Conservation (phyloP, 495 filamentous ascomycete species). For the Thozetella sp. region DNA sequence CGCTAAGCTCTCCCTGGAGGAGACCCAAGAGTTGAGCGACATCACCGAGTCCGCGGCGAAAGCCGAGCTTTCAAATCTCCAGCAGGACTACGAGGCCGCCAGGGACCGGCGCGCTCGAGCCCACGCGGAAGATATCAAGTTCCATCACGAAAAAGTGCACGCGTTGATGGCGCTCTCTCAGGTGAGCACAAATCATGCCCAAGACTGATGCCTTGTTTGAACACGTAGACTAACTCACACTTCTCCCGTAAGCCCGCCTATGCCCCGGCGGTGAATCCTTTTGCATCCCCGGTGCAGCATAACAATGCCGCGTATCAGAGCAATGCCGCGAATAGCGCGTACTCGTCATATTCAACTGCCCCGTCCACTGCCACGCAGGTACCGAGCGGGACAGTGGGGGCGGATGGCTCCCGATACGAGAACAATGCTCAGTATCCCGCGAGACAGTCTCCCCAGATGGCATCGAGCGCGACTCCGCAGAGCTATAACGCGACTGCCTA, state of each 20-base stretch:
- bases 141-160: background rate
- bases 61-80: background rate
- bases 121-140: background rate
- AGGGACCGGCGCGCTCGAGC: background rate
- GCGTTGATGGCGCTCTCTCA: background rate
- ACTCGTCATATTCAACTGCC: background rate
- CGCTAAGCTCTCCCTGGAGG: background rate
- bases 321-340: background rate
- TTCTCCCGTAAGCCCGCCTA: no score
- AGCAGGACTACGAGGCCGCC: background rate
- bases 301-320: constrained; percentile 1
- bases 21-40: background rate
- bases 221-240: no score
- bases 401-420: background rate
- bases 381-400: background rate
- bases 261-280: background rate
- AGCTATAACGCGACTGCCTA: background rate
- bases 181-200: background rate
- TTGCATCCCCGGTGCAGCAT: background rate
- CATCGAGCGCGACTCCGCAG: background rate
- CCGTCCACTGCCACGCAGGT: background rate
- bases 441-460: constrained; percentile 1
- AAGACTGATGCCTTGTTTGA: background rate
- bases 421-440: background rate
- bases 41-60: background rate